phyloP scores from a whole-genome alignment of 2,329 filamentous ascomycete species.

The Hortaea werneckii region DNA sequence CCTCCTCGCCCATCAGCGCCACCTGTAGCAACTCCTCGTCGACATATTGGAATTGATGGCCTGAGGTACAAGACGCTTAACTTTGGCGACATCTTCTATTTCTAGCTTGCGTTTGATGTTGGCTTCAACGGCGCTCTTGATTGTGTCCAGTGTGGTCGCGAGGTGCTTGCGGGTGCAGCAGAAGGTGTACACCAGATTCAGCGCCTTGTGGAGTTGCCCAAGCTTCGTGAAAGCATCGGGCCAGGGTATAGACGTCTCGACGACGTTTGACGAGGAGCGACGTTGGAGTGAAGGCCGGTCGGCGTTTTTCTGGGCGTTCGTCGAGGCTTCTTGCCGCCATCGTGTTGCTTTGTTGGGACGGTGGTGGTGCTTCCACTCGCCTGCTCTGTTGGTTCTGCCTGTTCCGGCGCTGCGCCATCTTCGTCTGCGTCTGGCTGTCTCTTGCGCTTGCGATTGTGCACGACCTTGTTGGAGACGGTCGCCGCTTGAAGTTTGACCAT shows the following conservation, averaged over 20 bases:
- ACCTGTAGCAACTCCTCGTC: slow-evolving; percentile 75
- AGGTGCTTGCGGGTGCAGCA: slow-evolving; percentile 88
- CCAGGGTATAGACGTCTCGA: slow-evolving; percentile 55
- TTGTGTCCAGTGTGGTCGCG: slow-evolving; percentile 81
- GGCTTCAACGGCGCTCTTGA: slow-evolving; percentile 72
- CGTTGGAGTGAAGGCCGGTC: slow-evolving; percentile 31
- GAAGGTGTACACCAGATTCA: slow-evolving; percentile 92
- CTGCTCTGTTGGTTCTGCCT: neutral
- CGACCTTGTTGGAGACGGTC: slow-evolving; percentile 37
- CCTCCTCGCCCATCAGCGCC: slow-evolving; percentile 61
- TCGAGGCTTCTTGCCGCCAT: slow-evolving; percentile 45
- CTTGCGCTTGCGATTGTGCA: slow-evolving; percentile 36
- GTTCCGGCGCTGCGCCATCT: neutral
- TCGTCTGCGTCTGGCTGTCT: slow-evolving; percentile 3
- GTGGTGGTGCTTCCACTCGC: slow-evolving; percentile 24
- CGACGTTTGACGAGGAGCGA: slow-evolving; percentile 40
- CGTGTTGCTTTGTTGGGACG: slow-evolving; percentile 46
- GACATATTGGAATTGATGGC: slow-evolving; percentile 73
- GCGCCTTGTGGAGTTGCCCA: slow-evolving; percentile 66
- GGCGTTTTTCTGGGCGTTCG: slow-evolving; percentile 23
- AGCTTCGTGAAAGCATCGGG: slow-evolving; percentile 63
- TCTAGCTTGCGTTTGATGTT: slow-evolving; percentile 63
- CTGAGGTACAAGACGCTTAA: slow-evolving; percentile 66
- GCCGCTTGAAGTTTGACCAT: slow-evolving; percentile 41
- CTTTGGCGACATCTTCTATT: slow-evolving; percentile 70